A percentile compares a stretch with the other conserved stretches of the same genome.
These are phyloP conservation scores for Cercophora sp. DNA, from an alignment of 495 filamentous ascomycete genomes.

Conservation along the genomic window DNA sequence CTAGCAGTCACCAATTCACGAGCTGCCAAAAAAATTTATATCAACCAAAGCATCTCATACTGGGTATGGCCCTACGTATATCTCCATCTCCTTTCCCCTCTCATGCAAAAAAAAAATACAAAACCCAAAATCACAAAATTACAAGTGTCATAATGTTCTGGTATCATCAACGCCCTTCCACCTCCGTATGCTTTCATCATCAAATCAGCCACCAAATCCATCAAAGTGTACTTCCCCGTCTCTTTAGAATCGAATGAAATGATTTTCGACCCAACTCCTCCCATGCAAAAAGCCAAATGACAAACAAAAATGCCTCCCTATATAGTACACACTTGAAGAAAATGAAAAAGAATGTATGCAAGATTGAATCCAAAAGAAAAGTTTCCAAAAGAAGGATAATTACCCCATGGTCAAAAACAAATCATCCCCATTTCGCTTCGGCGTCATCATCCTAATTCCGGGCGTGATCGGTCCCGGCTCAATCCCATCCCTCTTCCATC, in stretches of 20 bases:
- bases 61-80: not conserved
- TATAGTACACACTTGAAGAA: not conserved
- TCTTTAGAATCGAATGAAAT: too few species aligned
- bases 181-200: not conserved
- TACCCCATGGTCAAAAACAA: slow-evolving; percentile 40
- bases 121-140: not conserved
- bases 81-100: not conserved
- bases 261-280: too few species aligned
- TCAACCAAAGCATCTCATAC: not conserved
- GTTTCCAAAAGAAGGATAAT: not conserved
- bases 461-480: slow-evolving; percentile 38
- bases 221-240: too few species aligned
- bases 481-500: slow-evolving; percentile 14
- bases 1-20: too few species aligned
- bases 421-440: slow-evolving; percentile 43
- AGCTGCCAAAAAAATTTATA: too few species aligned
- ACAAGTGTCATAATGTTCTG: not conserved
- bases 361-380: too few species aligned
- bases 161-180: not conserved
- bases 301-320: not conserved
- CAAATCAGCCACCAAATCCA: not conserved
- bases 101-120: not conserved
- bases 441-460: slow-evolving; percentile 46
- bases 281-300: not conserved
- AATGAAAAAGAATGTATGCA: too few species aligned